A percentile compares a stretch with the other conserved stretches of the same genome.
These are phyloP conservation scores for Pinus albicaulis DNA, from an alignment of 75 land plant genomes.

Conservation along the genomic window DNA sequence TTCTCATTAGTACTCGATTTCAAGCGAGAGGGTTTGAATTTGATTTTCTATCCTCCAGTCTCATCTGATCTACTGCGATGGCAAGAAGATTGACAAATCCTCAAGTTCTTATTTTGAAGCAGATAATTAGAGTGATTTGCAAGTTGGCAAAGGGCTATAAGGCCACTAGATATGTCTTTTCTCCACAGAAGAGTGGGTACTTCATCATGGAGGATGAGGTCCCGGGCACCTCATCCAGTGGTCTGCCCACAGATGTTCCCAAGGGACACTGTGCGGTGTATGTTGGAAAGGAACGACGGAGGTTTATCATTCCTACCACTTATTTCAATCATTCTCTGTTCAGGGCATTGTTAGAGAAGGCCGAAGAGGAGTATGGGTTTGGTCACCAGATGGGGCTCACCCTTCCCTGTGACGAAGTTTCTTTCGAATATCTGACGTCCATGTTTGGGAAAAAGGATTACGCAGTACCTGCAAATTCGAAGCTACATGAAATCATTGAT, in stretches of 20 bases:
- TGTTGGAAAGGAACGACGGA: constrained; percentile 12
- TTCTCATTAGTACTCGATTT: too few species aligned
- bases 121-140: neutral
- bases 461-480: neutral
- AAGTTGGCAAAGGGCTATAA: neutral
- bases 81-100: neutral
- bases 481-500: neutral
- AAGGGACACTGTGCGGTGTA: constrained; percentile 32
- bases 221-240: neutral
- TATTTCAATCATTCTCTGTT: too few species aligned
- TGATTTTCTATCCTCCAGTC: too few species aligned
- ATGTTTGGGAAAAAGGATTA: neutral
- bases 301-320: too few species aligned
- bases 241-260: neutral
- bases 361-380: neutral
- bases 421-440: neutral
- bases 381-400: neutral
- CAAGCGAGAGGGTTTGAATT: too few species aligned
- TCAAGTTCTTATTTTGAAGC: neutral
- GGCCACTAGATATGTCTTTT: neutral
- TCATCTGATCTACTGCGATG: neutral
- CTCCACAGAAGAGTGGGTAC: neutral
- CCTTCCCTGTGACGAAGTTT: neutral
- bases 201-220: neutral
- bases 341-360: too few species aligned